Evolutionary conservation across 1,284 basidiomycete genomes (phyloP).

Genomic region (Malassezia restricta): DNA sequence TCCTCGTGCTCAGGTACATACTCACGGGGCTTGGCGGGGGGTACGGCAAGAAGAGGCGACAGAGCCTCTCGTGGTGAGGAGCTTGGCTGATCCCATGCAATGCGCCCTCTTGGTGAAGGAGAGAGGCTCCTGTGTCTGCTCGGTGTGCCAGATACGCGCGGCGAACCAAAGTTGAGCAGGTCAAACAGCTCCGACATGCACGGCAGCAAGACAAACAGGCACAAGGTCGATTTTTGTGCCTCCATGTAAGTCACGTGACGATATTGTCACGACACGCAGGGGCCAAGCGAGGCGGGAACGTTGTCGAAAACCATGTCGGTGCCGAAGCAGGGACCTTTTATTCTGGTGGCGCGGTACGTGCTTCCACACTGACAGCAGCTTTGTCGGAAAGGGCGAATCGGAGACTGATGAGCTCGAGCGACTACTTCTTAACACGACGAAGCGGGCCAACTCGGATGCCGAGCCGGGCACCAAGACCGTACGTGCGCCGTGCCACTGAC

Average conservation of each 20-base stretch:
- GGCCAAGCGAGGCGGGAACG: too few species aligned
- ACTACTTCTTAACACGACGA: background rate
- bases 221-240: too few species aligned
- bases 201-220: background rate
- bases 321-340: conserved; percentile 11
- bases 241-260: too few species aligned
- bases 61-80: conserved; percentile 2
- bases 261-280: too few species aligned
- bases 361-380: background rate
- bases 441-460: conserved; percentile 9
- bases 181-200: conserved; percentile 16
- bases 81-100: conserved; percentile 14
- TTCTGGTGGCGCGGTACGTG: conserved; percentile 15
- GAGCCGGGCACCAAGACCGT: conserved; percentile 17
- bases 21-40: too few species aligned
- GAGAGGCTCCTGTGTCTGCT: conserved; percentile 8
- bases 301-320: background rate
- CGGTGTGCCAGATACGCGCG: background rate
- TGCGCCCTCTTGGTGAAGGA: conserved; percentile 7
- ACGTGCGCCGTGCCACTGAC: conserved; percentile 1
- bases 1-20: background rate
- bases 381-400: conserved; percentile 7
- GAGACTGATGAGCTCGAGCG: conserved; percentile 8
- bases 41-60: background rate
- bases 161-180: conserved; percentile 10